Percentiles rank a stretch among this genome's conserved stretches.
phyloP scores from a whole-genome alignment of 768 basidiomycete species.

The Gloeopeniophorella convolvens region DNA sequence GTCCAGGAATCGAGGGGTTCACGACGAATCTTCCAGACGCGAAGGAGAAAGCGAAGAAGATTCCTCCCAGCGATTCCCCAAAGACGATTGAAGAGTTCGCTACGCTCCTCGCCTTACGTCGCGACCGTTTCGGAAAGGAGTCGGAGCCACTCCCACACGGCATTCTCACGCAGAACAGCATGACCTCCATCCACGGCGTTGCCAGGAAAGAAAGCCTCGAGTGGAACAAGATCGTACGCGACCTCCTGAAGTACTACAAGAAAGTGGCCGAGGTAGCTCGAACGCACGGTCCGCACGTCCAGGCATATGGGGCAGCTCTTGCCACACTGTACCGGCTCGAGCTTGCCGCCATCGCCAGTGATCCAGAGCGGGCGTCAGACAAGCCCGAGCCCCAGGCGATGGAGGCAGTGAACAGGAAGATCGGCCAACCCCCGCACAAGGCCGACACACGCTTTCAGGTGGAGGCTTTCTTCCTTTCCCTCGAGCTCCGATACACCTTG shows the following conservation, averaged over 20 bases:
- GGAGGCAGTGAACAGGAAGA: constrained; percentile 24
- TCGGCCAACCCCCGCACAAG: constrained; percentile 32
- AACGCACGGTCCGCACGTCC: constrained; percentile 28
- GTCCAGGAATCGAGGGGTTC: constrained; percentile 12
- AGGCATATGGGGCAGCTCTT: constrained; percentile 31
- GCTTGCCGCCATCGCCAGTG: constrained; percentile 20
- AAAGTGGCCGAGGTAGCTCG: constrained; percentile 23
- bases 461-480: constrained; percentile 30
- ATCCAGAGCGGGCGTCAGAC: constrained; percentile 20
- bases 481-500: constrained; percentile 31
- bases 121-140: constrained; percentile 4
- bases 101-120: not conserved
- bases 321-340: constrained; percentile 29
- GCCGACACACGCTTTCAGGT: constrained; percentile 30
- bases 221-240: constrained; percentile 24
- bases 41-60: constrained; percentile 18
- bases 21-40: not conserved
- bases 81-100: not conserved
- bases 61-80: not conserved
- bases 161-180: constrained; percentile 5
- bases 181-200: constrained; percentile 22
- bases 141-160: constrained; percentile 19
- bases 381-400: constrained; percentile 27
- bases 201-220: constrained; percentile 16
- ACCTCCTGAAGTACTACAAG: constrained; percentile 24